Evolutionary conservation across 2,329 filamentous ascomycete species (phyloP).

Genomic region (Colletotrichum sp.): DNA sequence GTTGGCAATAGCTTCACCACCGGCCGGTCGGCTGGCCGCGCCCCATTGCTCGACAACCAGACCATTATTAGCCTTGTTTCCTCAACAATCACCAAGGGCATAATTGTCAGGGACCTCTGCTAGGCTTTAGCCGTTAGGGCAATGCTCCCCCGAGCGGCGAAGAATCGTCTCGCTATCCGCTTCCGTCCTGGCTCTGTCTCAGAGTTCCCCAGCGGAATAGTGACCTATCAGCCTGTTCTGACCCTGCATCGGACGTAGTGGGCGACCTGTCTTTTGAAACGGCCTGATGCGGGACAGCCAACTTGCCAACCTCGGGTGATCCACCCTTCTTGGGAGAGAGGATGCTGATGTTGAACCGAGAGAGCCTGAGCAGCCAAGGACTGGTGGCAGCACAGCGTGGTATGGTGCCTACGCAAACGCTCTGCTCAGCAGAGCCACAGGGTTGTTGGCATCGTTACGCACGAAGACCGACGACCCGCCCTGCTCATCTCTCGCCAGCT

Average conservation of each 20-base stretch:
- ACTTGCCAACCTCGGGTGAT: not conserved
- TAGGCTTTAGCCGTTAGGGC: not conserved
- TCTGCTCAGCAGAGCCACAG: not conserved
- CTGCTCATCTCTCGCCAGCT: not conserved
- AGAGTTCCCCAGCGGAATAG: constrained; percentile 10
- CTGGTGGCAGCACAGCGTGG: not conserved
- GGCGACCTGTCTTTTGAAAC: constrained; percentile 13
- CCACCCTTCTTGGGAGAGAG: not conserved
- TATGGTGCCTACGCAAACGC: not conserved
- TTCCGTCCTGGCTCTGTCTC: constrained; percentile 18
- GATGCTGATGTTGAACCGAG: not conserved
- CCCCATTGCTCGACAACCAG: not conserved
- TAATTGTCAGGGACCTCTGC: not conserved
- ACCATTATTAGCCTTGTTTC: not conserved
- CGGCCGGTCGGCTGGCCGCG: not conserved
- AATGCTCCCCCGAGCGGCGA: not conserved
- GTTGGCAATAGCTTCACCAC: not conserved
- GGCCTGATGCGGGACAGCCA: constrained; percentile 5
- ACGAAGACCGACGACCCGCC: not conserved
- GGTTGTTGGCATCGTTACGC: not conserved
- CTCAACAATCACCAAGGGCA: not conserved
- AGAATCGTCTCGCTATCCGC: constrained; percentile 1
- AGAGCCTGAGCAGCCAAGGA: not conserved
- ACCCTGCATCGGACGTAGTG: constrained; percentile 15
- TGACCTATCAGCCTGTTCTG: not conserved